These are phyloP conservation scores for Aspergillus sp. DNA, from an alignment of 2,329 filamentous ascomycete genomes.

Conservation along the genomic window DNA sequence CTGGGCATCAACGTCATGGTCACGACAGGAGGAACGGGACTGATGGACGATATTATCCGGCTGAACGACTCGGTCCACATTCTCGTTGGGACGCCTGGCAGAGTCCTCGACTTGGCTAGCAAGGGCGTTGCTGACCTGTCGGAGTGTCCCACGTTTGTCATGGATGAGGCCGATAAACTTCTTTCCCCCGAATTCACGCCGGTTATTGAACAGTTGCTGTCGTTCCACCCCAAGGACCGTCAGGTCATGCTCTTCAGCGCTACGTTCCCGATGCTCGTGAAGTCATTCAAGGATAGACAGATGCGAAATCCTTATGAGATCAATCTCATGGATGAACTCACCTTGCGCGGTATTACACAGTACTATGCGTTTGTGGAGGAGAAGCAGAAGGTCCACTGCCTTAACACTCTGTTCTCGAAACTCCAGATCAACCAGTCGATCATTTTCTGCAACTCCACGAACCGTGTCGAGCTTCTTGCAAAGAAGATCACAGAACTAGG, in stretches of 20 bases:
- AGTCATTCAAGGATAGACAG: slow-evolving; percentile 96
- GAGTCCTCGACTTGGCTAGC: slow-evolving; percentile 90
- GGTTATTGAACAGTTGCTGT: slow-evolving; percentile 89
- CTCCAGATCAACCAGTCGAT: slow-evolving; percentile 99
- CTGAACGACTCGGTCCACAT: slow-evolving; percentile 92
- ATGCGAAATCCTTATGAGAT: slow-evolving; percentile 96
- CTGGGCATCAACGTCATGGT: slow-evolving; percentile 98
- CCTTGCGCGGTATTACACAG: slow-evolving; percentile 93
- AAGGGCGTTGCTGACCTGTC: slow-evolving; percentile 95
- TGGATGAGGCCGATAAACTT: slow-evolving; percentile 98
- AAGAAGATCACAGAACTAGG: slow-evolving; percentile 99
- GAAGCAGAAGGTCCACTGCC: slow-evolving; percentile 97
- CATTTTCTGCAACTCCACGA: slow-evolving; percentile 99
- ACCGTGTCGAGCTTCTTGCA: slow-evolving; percentile 89
- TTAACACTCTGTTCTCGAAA: slow-evolving; percentile 98
- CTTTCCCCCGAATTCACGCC: slow-evolving; percentile 94
- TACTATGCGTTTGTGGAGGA: slow-evolving; percentile 99
- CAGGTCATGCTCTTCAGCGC: slow-evolving; percentile 99
- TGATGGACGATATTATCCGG: slow-evolving; percentile 94
- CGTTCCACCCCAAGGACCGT: slow-evolving; percentile 92
- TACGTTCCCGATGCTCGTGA: slow-evolving; percentile 93
- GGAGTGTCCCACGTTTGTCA: slow-evolving; percentile 95
- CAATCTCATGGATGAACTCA: slow-evolving; percentile 98
- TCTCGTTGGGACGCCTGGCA: slow-evolving; percentile 90
- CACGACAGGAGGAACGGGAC: slow-evolving; percentile 86